These are phyloP conservation scores for Magnolia changhungtana DNA, from an alignment of 164 flowering plant species.

Conservation along the genomic window DNA sequence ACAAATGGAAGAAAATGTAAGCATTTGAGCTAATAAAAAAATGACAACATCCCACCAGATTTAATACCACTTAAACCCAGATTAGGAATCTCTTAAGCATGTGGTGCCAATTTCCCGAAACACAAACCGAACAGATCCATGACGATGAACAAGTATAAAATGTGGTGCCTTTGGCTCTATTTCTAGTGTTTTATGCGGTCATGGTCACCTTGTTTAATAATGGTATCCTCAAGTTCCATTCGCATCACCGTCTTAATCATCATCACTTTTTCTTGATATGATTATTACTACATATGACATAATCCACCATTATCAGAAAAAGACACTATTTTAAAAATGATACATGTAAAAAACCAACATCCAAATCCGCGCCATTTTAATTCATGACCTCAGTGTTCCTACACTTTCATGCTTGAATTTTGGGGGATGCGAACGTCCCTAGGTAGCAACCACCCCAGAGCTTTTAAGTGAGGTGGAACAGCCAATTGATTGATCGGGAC, in stretches of 20 bases:
- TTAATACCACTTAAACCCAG: neutral
- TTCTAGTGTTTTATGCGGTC: neutral
- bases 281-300: neutral
- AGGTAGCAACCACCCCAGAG: neutral
- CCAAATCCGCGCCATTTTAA: neutral
- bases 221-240: neutral
- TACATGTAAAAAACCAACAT: neutral
- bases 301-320: neutral
- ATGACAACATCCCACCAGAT: neutral
- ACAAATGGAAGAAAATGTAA: neutral
- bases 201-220: neutral
- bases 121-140: neutral
- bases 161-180: neutral
- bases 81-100: neutral
- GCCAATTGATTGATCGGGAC: neutral
- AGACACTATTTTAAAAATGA: neutral
- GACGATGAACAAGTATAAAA: neutral
- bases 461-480: neutral
- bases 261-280: neutral
- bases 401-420: neutral
- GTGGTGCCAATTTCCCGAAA: neutral
- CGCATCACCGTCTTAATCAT: neutral
- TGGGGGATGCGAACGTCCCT: neutral
- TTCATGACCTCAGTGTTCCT: neutral
- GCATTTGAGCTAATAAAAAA: neutral